Base-by-base conservation (phyloP, 257 asterid species). In the Eustoma russellianum region DNA sequence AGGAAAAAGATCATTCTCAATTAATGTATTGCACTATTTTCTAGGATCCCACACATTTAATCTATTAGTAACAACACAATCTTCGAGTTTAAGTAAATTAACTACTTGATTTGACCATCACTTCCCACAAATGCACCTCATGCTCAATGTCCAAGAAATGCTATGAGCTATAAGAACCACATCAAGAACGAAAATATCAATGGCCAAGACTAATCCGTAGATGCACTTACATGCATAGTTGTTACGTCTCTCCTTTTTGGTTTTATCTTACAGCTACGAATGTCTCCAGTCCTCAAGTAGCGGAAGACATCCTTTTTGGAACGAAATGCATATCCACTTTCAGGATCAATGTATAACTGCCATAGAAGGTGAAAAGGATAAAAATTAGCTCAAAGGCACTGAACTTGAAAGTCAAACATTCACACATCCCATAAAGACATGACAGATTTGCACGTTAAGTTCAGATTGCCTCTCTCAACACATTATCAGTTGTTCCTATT, bases 321-420 rank as follows among this genome's bases (percentile, higher is more conserved):
- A 50, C 72, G 75, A 44, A 87, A 81, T 34, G 55, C 63, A 50
- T 77, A 83, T 52, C 89, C 89, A 45, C 77, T 77, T 46, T 52
- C 57, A n/a, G 85, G 85, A 64, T 87, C 96, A 2, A 63, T 67
- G 71, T 77, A 86, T 45, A 33, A 83, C 94, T 87, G 86, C 71
- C 59, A 57, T 50, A 64, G 65, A 62, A 34, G 12, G 49, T 33
- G 13, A 5, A 50, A 44, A 47, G 30, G 30, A 19, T 17, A 55
- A 61, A 55, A 46, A 28, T 14, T n/a, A 5, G 11, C 5, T 17
- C n/a, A 15, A 17, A 34, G 24, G 13, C 28, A 7, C 14, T 50
- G 14, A 13, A 8, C 41, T 6, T 44, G 41, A 17, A 64, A 33
- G 28, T 18, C 48, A 56, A 41, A 34, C 28, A 18, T 6, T 7